Conservation (phyloP, 2,329 filamentous ascomycete species). For the Alternaria brassicae region DNA sequence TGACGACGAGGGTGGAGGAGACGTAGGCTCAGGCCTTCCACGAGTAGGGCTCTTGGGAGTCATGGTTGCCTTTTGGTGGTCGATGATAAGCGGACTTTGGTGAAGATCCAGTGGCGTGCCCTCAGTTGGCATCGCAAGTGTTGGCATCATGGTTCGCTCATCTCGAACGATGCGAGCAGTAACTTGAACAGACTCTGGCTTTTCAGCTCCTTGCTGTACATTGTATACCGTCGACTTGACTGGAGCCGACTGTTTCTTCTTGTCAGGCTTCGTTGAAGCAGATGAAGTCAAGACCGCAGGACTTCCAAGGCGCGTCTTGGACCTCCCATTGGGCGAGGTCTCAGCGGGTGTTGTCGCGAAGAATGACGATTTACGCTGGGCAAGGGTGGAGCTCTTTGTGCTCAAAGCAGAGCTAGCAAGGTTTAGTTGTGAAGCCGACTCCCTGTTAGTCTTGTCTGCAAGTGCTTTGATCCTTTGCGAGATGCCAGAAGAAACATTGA, state of each 20-base stretch:
- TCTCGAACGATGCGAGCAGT: slow-evolving; percentile 83
- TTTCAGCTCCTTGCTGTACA: slow-evolving; percentile 49
- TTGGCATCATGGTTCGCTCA: slow-evolving; percentile 47
- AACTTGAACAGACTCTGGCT: slow-evolving; percentile 82
- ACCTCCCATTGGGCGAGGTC: slow-evolving; percentile 35
- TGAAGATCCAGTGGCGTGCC: slow-evolving; percentile 60
- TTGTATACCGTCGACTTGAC: slow-evolving; percentile 50
- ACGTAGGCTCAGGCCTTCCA: slow-evolving; percentile 41
- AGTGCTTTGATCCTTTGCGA: slow-evolving; percentile 94
- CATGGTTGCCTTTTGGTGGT: slow-evolving; percentile 60
- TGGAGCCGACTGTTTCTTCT: slow-evolving; percentile 30
- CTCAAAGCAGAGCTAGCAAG: slow-evolving; percentile 33
- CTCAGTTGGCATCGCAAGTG: slow-evolving; percentile 56
- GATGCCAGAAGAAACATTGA: slow-evolving; percentile 87
- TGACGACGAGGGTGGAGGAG: slow-evolving; percentile 41
- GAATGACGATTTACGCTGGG: slow-evolving; percentile 51
- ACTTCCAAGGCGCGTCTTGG: slow-evolving; percentile 40
- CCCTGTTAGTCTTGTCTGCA: slow-evolving; percentile 73
- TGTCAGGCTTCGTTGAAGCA: slow-evolving; percentile 38
- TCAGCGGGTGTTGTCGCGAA: slow-evolving; percentile 44
- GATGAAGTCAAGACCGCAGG: slow-evolving; percentile 39
- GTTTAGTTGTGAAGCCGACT: slow-evolving; percentile 38
- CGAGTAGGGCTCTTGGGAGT: slow-evolving; percentile 36
- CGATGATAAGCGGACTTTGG: slow-evolving; percentile 67
- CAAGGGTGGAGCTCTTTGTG: slow-evolving; percentile 39